Base-by-base conservation (phyloP, 495 filamentous ascomycete species). In the Amorphotheca resinae region DNA sequence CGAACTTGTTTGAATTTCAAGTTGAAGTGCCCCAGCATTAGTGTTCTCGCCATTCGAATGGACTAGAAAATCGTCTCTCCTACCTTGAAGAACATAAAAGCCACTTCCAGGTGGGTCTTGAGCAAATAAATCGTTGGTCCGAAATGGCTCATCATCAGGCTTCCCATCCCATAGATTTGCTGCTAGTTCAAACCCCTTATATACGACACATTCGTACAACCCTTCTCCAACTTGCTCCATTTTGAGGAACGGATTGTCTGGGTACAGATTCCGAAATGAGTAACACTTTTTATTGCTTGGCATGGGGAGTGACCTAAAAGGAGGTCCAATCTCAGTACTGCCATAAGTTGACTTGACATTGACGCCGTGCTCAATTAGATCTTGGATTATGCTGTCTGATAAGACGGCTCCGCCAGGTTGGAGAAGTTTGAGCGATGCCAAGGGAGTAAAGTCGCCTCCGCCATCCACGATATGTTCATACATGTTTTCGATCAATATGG, bases 1-100 rank as follows among this genome's bases (percentile, higher is more conserved):
- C 12, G 45, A 49, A 14, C 48, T 35, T 8, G 45, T 44, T 36
- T 52, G 52, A 20, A 55, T 52, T 30, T 55, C 52, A 9, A 55
- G 42, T 32, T 55, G 52, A 8, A 55, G 37, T 16, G 45, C 32
- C 0, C 35, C 44, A 31, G 48, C 52, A 22, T 15, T 44, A 1
- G 52, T 55, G n/a, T 55, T 55, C 30, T 55, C 52, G 31, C 52
- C 52, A 39, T 55, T 55, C 4, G 47, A 33, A 33, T 55, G 52
- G 16, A 51, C 39, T 5, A 55, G 35, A 26, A 55, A 41, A 32
- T 55, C 52, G 40, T 55, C 52, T 42, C 42, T 49, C 30, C 52
- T 40, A 23, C 52, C 52, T 44, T 51, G 45, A 2, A 55, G 16
- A 0, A 42, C 18, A 22, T 35, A 55, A 20, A 44, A 42, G 4